Percentiles rank a stretch among this genome's conserved stretches.
These are phyloP conservation scores for Fusarium anthophilum DNA, from an alignment of 2,329 filamentous ascomycete genomes.

Conservation along the genomic window DNA sequence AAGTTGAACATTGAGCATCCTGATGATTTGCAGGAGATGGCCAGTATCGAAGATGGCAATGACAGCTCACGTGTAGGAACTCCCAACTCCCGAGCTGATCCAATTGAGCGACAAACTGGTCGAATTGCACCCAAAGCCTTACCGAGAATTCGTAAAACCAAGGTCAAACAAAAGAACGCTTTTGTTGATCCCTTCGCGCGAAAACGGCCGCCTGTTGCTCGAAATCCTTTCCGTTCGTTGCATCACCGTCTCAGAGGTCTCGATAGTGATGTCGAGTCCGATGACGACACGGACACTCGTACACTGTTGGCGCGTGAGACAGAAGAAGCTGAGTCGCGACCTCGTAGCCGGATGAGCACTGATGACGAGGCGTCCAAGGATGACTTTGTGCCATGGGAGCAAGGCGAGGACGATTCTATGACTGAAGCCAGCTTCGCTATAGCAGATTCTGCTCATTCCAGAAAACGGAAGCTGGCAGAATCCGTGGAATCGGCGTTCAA, in stretches of 20 bases:
- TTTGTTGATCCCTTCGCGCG: conserved; percentile 75
- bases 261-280: conserved; percentile 82
- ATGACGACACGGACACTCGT: conserved; percentile 76
- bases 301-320: conserved; percentile 74
- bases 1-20: conserved; percentile 81
- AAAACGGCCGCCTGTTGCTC: conserved; percentile 65
- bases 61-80: conserved; percentile 72
- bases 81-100: conserved; percentile 70
- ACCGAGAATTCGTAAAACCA: conserved; percentile 78
- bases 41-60: conserved; percentile 64
- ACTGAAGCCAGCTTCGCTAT: conserved; percentile 77
- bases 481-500: conserved; percentile 78
- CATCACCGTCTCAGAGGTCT: conserved; percentile 75
- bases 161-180: conserved; percentile 67
- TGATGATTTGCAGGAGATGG: conserved; percentile 64
- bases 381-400: conserved; percentile 58
- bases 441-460: conserved; percentile 64
- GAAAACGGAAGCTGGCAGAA: conserved; percentile 77
- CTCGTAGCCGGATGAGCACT: conserved; percentile 76
- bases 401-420: conserved; percentile 70
- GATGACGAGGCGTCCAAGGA: conserved; percentile 66
- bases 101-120: conserved; percentile 67
- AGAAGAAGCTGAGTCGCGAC: conserved; percentile 85
- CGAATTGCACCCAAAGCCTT: conserved; percentile 68
- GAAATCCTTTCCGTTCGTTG: conserved; percentile 77